Evolutionary conservation across 176 grass and related monocot species (phyloP).

Genomic region (Aechmea fasciata): DNA sequence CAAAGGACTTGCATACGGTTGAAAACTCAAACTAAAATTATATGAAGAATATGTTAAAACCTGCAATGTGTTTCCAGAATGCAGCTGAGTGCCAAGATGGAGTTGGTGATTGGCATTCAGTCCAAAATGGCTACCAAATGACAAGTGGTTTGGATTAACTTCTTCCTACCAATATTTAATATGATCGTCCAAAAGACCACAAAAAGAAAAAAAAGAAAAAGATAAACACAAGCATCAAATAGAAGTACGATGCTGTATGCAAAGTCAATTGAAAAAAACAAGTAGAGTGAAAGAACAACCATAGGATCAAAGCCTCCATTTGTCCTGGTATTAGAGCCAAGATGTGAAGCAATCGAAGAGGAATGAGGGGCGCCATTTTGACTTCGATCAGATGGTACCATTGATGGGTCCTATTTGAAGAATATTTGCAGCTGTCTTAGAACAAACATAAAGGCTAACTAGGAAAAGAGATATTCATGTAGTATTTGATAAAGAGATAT

Average conservation of each 20-base stretch:
- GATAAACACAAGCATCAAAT: slow-evolving; percentile 1
- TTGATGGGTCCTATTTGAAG: slow-evolving; percentile 34
- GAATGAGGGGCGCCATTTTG: slow-evolving; percentile 49
- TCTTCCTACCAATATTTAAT: slow-evolving; percentile 41
- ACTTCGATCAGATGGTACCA: slow-evolving; percentile 32
- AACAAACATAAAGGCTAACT: background rate
- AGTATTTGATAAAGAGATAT: too few relatives aligned
- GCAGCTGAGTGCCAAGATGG: slow-evolving; percentile 45
- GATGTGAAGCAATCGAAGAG: slow-evolving; percentile 51
- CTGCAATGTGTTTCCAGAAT: slow-evolving; percentile 40
- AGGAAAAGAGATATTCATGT: background rate
- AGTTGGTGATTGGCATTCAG: slow-evolving; percentile 38
- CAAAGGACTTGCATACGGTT: slow-evolving; percentile 1
- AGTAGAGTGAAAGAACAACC: slow-evolving; percentile 23
- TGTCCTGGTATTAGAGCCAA: slow-evolving; percentile 50
- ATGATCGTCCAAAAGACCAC: background rate
- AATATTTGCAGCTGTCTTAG: background rate
- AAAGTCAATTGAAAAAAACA: background rate
- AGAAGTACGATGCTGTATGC: background rate
- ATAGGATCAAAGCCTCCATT: slow-evolving; percentile 59
- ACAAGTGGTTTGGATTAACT: slow-evolving; percentile 60
- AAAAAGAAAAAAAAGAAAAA: background rate
- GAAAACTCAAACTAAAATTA: slow-evolving; percentile 12
- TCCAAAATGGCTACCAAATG: slow-evolving; percentile 53
- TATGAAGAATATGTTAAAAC: slow-evolving; percentile 26